Conservation (phyloP, 2,329 filamentous ascomycete genomes). For the Talaromyces sp. region DNA sequence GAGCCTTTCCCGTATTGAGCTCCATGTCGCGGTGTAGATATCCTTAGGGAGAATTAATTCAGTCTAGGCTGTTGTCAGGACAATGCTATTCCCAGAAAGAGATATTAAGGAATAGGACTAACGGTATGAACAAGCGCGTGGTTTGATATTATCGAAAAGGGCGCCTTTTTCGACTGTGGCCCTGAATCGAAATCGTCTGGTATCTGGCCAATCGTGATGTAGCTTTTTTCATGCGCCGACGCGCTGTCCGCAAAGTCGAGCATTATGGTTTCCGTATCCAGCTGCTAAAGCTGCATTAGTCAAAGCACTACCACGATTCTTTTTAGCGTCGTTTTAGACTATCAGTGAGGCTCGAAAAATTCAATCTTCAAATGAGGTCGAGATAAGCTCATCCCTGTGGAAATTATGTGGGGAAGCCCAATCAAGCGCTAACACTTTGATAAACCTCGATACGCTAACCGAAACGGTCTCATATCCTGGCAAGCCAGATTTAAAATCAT, state of each 20-base stretch:
- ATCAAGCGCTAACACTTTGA: background rate
- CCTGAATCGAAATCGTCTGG: slow-evolving; percentile 69
- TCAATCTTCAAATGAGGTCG: slow-evolving; percentile 13
- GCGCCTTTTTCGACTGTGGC: slow-evolving; percentile 69
- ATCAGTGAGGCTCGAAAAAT: background rate
- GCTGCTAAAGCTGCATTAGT: background rate
- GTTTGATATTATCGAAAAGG: slow-evolving; percentile 67
- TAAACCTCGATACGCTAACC: background rate
- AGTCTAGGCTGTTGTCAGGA: slow-evolving; percentile 26
- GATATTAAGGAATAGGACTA: slow-evolving; percentile 20
- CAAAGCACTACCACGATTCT: background rate
- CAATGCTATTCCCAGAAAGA: background rate
- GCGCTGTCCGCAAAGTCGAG: slow-evolving; percentile 44
- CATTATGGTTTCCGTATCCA: slow-evolving; percentile 34
- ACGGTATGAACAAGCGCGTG: slow-evolving; percentile 70
- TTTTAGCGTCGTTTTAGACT: background rate
- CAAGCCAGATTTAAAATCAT: no score
- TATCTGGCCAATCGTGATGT: slow-evolving; percentile 68
- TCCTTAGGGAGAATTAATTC: slow-evolving; percentile 73
- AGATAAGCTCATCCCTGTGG: slow-evolving; percentile 14
- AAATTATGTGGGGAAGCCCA: slow-evolving; percentile 9
- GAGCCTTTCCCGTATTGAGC: slow-evolving; percentile 50
- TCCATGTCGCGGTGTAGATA: slow-evolving; percentile 54
- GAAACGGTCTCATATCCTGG: background rate
- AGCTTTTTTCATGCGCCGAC: slow-evolving; percentile 61